Evolutionary conservation across 1,284 basidiomycete species (phyloP), one percentile per base, ranked within the genome.

Genomic region (Fistulina hepatica): DNA sequence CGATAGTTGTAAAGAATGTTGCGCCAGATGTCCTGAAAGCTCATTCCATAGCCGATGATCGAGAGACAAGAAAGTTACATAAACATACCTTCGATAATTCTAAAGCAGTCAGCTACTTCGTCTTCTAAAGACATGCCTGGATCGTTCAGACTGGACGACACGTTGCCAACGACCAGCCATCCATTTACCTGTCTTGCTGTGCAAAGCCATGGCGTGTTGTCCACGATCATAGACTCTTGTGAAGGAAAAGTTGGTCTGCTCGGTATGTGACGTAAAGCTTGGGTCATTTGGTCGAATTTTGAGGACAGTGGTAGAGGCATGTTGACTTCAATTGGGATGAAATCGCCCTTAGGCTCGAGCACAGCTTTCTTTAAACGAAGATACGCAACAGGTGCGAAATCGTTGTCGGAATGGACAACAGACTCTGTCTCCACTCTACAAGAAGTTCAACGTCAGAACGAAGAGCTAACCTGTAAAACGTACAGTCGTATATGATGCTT

Each of bases 311-410:
- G 40, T 5, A 67, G 59, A 5, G 81, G 84, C 6, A 71, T 47
- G 42, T 32, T 8, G n/a, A 47, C 10, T 21, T 25, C 34, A 13
- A 41, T 31, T 12, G 13, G 15, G 6, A 3, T 24, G 21, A 9
- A 11, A 2, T 48, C 46, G 11, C 48, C 36, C 54, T 89, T 91
- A 1, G 56, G 49, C 39, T 71, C 66, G 13, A 93, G 62, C 4
- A 55, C 54, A 0, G 84, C 88, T 7, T 64, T 54, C 49, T 80
- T 81, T 42, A 97, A 72, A 39, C 84, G 75, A 17, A 95, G 62
- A 57, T 83, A 94, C 11, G 92, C 92, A 13, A 97, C 91, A 2
- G 85, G 81, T 1, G 86, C 86, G 47, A 88, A 71, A 54, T 76
- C 68, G 57, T 63, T 81, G 48, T 83, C 76, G 5, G 80, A 79